Evolutionary conservation across 1,139 yeast genomes (phyloP), one percentile per base, ranked within the genome.

Genomic region (Pichia sp.): DNA sequence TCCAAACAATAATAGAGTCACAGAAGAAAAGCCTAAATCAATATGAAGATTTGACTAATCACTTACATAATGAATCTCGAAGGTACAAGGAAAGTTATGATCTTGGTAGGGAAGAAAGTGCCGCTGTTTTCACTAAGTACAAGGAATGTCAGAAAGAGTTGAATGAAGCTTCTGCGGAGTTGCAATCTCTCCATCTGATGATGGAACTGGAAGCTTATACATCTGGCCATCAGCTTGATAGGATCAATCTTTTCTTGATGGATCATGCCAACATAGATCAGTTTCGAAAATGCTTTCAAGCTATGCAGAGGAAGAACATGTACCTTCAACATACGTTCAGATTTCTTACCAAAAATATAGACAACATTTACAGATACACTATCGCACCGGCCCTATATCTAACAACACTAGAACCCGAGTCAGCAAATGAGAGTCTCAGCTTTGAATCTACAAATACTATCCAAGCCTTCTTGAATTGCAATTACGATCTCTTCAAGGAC

Each of bases 361-460:
- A 37, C n/a, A 18, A 30, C 16, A 29, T 40, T 11, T 37, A 37
- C 17, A 22, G 40, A 17, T 32, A 28, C 21, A 37, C 37, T 4
- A 22, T 40, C 18, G 35, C 34, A 9, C 43, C 43, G 3, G 35
- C 33, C 12, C 19, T 40, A 15, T 30, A 23, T 19, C 19, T 40
- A 9, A 14, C 29, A 9, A 15, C n/a, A 13, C 17, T 23, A n/a
- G 30, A 11, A 12, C 4, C n/a, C 1, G 32, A 32, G 3, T 25
- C 30, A 4, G 6, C 11, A 5, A 17, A 14, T 21, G 29, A 13
- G 3, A 6, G 13, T 5, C 15, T 35, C 12, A 37, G 30, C 10
- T 36, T 31, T 32, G 34, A 32, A 20, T 21, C 34, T 2, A 26
- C 21, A 3, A 29, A 34, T 22, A n/a, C 35, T 2, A 29, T 37